Percentiles rank a stretch among this genome's conserved stretches.
phyloP scores from a whole-genome alignment of 352 stramenopile genomes.

The Globisporangium parvum region DNA sequence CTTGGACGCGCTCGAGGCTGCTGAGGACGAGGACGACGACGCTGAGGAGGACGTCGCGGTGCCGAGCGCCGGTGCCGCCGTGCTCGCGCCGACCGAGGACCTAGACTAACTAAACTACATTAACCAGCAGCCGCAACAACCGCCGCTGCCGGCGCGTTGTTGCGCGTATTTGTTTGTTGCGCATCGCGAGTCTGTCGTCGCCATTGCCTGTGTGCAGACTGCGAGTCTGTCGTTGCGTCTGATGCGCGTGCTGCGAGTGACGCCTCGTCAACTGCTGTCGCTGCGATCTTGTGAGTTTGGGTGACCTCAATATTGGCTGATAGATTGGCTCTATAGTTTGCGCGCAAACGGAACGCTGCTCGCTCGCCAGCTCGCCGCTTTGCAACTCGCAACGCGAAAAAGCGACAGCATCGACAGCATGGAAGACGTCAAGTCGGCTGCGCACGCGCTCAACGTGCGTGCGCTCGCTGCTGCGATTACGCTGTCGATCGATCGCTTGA shows the following conservation, averaged over 20 bases:
- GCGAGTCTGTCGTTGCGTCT: too few relatives aligned
- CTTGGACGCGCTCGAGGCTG: slow-evolving; percentile 68
- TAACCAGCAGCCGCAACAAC: background rate
- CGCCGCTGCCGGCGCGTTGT: background rate
- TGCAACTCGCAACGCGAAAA: background rate
- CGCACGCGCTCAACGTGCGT: slow-evolving; percentile 36
- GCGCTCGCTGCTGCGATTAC: background rate
- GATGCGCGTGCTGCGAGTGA: too few relatives aligned
- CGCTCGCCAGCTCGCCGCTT: background rate
- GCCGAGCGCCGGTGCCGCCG: slow-evolving; percentile 17
- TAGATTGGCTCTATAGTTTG: background rate
- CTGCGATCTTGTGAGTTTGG: too few relatives aligned
- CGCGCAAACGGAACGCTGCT: background rate
- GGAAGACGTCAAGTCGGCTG: slow-evolving; percentile 40
- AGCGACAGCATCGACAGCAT: slow-evolving; percentile 4
- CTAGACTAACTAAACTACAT: slow-evolving; percentile 67
- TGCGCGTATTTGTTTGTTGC: background rate
- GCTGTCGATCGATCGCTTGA: too few relatives aligned
- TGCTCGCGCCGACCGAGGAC: slow-evolving; percentile 53
- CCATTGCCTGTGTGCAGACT: too few relatives aligned
- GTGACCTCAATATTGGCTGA: too few relatives aligned
- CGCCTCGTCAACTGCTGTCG: too few relatives aligned
- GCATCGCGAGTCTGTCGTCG: too few relatives aligned
- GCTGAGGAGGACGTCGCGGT: slow-evolving; percentile 19
- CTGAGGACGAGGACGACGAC: slow-evolving; percentile 43